Percentiles rank a stretch among this genome's conserved stretches.
These are phyloP conservation scores for Leishmania amazonensis DNA, from an alignment of 208 protist species.

Conservation along the genomic window DNA sequence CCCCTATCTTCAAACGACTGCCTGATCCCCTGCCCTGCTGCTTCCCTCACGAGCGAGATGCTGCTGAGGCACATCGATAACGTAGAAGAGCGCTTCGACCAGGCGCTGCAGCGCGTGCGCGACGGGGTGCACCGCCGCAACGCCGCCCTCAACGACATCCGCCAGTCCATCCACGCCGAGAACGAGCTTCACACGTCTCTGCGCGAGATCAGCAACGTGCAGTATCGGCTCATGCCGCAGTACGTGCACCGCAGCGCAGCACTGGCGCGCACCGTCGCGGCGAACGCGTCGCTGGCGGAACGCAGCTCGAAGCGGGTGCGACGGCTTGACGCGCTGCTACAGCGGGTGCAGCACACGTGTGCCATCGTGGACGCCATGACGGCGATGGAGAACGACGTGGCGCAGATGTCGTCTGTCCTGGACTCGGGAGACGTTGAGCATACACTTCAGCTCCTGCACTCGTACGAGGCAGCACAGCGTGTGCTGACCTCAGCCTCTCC, in stretches of 20 bases:
- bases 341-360: slow-evolving; percentile 57
- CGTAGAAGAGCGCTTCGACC: slow-evolving; percentile 60
- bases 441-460: slow-evolving; percentile 55
- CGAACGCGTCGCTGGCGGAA: slow-evolving; percentile 58
- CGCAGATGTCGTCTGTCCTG: slow-evolving; percentile 34
- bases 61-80: slow-evolving; percentile 41
- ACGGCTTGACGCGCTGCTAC: slow-evolving; percentile 48
- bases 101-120: slow-evolving; percentile 51
- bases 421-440: slow-evolving; percentile 48
- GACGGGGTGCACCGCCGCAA: slow-evolving; percentile 57
- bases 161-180: slow-evolving; percentile 33
- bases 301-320: slow-evolving; percentile 52
- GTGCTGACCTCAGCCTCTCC: slow-evolving; percentile 30
- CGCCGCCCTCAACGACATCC: slow-evolving; percentile 39
- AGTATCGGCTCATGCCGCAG: slow-evolving; percentile 45
- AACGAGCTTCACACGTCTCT: slow-evolving; percentile 24
- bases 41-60: slow-evolving; percentile 1
- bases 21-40: background rate
- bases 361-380: slow-evolving; percentile 51
- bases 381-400: slow-evolving; percentile 48
- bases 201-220: slow-evolving; percentile 45
- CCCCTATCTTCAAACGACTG: background rate
- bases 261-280: slow-evolving; percentile 49
- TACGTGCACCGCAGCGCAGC: slow-evolving; percentile 48
- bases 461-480: slow-evolving; percentile 63